Base-by-base conservation (phyloP, 192 early-diverging fungal genomes). In the Podila clonocystis region DNA sequence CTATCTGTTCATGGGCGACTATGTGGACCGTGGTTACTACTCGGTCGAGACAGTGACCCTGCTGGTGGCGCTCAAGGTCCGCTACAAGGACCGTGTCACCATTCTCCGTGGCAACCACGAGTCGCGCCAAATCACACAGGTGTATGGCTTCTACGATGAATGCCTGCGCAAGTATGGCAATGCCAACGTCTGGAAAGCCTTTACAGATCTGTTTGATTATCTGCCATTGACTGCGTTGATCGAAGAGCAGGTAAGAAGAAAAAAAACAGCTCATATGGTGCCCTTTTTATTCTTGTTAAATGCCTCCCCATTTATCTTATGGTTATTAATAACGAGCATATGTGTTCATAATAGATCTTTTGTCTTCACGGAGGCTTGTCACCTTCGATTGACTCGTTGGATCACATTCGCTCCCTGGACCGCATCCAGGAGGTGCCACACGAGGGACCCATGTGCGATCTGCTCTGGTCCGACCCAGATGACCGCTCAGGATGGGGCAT, bases 121-220 rank as follows among this genome's bases (percentile, higher is more conserved):
- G 88, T 94, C 93, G 61, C 90, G 98, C 33, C 97, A 99, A 85
- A 99, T 99, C 63, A 99, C 98, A 12, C 97, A 99, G 88, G 96
- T 98, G 8, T 99, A 99, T 85, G 97, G 97, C 55, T 99, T 99
- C 87, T 99, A 99, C 75, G 97, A 98, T 88, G 98, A 99, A 86
- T 98, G 97, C 73, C 84, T 99, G 73, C 93, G 96, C 72, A 99
- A 99, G 83, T 99, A 98, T 82, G 98, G 98, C 49, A 95, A 93
- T 65, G 96, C 97, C 66, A 96, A 97, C 86, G 97, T 99, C 17
- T 99, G 97, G 97, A 93, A 97, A 83, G 91, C 93, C 74, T 99
- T 97, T 77, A 98, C 97, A 45, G 96, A 99, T 66, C 87, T 99
- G 36, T 99, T 99, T 85, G 97, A 99, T 85, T 99, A 96, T 84